phyloP scores from a whole-genome alignment of 2,329 filamentous ascomycete genomes.

The Cytospora chrysosperma region DNA sequence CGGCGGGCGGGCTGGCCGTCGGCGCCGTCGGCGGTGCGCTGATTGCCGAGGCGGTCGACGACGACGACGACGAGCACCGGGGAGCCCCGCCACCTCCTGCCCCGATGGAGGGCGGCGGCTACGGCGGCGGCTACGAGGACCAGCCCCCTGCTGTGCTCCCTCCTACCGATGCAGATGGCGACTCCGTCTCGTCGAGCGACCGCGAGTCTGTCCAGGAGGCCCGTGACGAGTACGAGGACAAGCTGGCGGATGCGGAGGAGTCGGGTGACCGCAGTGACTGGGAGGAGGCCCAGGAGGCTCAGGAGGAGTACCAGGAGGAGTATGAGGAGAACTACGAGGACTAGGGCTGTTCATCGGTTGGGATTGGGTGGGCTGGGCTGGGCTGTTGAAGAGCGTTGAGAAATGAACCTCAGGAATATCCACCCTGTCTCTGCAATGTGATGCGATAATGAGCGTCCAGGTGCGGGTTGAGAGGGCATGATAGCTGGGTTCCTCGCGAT shows the following conservation, averaged over 20 bases:
- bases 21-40: slow-evolving; percentile 58
- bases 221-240: slow-evolving; percentile 45
- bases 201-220: slow-evolving; percentile 43
- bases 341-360: not conserved
- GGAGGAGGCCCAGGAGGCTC: slow-evolving; percentile 52
- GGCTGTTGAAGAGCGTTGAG: not conserved
- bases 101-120: slow-evolving; percentile 21
- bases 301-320: slow-evolving; percentile 50
- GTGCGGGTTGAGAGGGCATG: not conserved
- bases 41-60: slow-evolving; percentile 55
- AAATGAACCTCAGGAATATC: not conserved
- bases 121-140: slow-evolving; percentile 25
- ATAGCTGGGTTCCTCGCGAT: not conserved
- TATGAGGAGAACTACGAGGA: slow-evolving; percentile 45
- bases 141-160: slow-evolving; percentile 39
- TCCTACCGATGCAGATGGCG: slow-evolving; percentile 40
- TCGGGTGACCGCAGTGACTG: slow-evolving; percentile 50
- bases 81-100: slow-evolving; percentile 17
- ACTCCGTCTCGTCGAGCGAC: slow-evolving; percentile 43
- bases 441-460: not conserved
- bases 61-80: slow-evolving; percentile 25
- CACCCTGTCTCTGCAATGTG: not conserved
- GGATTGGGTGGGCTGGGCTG: not conserved
- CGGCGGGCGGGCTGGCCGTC: slow-evolving; percentile 57
- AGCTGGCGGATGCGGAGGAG: slow-evolving; percentile 38